These are phyloP conservation scores for Suhomyces sp. DNA, from an alignment of 805 yeast genomes.

Conservation along the genomic window DNA sequence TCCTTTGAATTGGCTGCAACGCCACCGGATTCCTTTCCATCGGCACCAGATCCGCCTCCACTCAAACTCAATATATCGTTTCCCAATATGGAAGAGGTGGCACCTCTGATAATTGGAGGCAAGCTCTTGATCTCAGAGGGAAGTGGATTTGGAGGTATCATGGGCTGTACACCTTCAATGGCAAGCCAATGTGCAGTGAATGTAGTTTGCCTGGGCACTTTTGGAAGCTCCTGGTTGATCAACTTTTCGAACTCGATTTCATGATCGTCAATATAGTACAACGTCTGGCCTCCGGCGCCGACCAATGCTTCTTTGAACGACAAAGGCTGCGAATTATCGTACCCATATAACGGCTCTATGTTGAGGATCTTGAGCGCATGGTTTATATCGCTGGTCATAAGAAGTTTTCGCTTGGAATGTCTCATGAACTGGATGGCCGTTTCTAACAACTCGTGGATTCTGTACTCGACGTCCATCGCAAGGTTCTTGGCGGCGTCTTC, in stretches of 20 bases:
- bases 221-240: conserved; percentile 91
- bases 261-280: conserved; percentile 88
- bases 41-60: conserved; percentile 20
- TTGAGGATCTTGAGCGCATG: conserved; percentile 81
- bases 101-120: conserved; percentile 80
- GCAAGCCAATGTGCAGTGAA: conserved; percentile 98
- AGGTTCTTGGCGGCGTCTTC: conserved; percentile 92
- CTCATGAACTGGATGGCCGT: conserved; percentile 96
- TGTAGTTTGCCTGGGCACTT: conserved; percentile 87
- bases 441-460: conserved; percentile 92
- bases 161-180: conserved; percentile 97
- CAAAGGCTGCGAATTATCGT: conserved; percentile 67
- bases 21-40: conserved; percentile 47
- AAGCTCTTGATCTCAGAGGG: conserved; percentile 71
- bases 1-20: conserved; percentile 11
- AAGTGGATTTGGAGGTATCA: conserved; percentile 94
- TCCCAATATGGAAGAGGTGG: conserved; percentile 52
- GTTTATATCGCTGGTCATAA: conserved; percentile 78
- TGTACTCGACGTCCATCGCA: conserved; percentile 99
- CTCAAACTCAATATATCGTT: conserved; percentile 33
- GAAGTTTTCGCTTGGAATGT: conserved; percentile 79
- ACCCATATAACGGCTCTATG: conserved; percentile 92
- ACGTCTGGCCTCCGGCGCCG: conserved; percentile 83
- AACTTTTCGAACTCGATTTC: conserved; percentile 92
- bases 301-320: conserved; percentile 84